Evolutionary conservation across 2,329 filamentous ascomycete genomes (phyloP).

Genomic region (Colletotrichum sublineola): DNA sequence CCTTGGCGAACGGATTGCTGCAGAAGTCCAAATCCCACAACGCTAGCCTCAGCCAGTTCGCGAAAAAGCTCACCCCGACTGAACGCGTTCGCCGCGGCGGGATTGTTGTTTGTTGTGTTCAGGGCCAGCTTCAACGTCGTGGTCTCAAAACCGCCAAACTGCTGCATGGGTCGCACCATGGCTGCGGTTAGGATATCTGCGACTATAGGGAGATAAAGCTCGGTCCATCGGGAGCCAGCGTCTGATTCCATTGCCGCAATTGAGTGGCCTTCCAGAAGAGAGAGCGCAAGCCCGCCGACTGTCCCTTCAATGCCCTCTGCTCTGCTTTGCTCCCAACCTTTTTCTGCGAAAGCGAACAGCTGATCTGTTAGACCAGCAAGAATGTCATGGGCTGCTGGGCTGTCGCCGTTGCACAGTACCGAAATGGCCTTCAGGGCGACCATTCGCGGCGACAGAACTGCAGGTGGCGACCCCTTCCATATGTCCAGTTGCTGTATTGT

Average conservation of each 20-base stretch:
- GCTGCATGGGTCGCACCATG: slow-evolving; percentile 51
- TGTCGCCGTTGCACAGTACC: slow-evolving; percentile 31
- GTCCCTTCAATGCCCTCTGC: slow-evolving; percentile 29
- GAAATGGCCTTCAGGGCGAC: slow-evolving; percentile 72
- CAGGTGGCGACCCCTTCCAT: slow-evolving; percentile 69
- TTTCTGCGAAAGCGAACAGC: slow-evolving; percentile 43
- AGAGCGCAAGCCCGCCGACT: slow-evolving; percentile 50
- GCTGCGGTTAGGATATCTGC: slow-evolving; percentile 61
- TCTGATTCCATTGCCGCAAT: slow-evolving; percentile 61
- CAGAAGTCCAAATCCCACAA: slow-evolving; percentile 63
- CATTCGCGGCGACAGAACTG: slow-evolving; percentile 71
- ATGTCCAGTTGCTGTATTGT: slow-evolving; percentile 66
- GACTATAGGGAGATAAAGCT: slow-evolving; percentile 64
- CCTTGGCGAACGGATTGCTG: slow-evolving; percentile 62
- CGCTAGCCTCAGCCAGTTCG: slow-evolving; percentile 63
- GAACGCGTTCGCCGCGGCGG: slow-evolving; percentile 76
- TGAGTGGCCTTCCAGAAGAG: slow-evolving; percentile 68
- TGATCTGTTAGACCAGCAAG: slow-evolving; percentile 38
- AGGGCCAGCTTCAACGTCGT: slow-evolving; percentile 79
- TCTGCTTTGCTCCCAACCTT: slow-evolving; percentile 31
- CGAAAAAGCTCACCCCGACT: slow-evolving; percentile 69
- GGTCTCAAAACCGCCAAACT: slow-evolving; percentile 57
- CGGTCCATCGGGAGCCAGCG: slow-evolving; percentile 56
- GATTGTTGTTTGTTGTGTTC: slow-evolving; percentile 88
- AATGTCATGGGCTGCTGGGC: slow-evolving; percentile 27